Percentiles rank a stretch among this genome's conserved stretches.
These are phyloP conservation scores for Butyriboletus loyo DNA, from an alignment of 768 basidiomycete genomes.

Conservation along the genomic window DNA sequence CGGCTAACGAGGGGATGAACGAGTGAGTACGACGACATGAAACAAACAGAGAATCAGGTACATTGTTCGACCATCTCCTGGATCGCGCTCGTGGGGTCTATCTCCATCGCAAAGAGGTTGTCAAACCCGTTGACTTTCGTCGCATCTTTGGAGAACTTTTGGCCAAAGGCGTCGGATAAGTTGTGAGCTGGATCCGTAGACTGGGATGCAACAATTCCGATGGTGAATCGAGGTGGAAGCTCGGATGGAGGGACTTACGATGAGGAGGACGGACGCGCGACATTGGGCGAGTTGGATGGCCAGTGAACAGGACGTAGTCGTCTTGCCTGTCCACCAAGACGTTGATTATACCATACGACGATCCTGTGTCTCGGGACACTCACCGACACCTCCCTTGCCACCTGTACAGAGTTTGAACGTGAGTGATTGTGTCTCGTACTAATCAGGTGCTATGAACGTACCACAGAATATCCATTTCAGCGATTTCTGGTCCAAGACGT, in stretches of 20 bases:
- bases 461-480: slow-evolving; percentile 99
- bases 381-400: slow-evolving; percentile 98
- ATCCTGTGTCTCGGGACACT: slow-evolving; percentile 27
- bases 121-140: slow-evolving; percentile 97
- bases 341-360: not conserved
- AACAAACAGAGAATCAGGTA: slow-evolving; percentile 35
- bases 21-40: not conserved
- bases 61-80: slow-evolving; percentile 99
- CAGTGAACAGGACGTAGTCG: slow-evolving; percentile 94
- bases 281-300: slow-evolving; percentile 92
- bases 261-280: slow-evolving; percentile 94
- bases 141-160: slow-evolving; percentile 99
- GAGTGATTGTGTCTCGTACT: slow-evolving; percentile 11
- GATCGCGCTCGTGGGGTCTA: slow-evolving; percentile 95
- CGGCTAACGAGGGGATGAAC: slow-evolving; percentile 46
- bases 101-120: slow-evolving; percentile 98
- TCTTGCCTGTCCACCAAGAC: slow-evolving; percentile 69
- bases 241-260: slow-evolving; percentile 51
- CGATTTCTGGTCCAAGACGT: slow-evolving; percentile 87
- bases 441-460: slow-evolving; percentile 37
- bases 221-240: not conserved
- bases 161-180: slow-evolving; percentile 95
- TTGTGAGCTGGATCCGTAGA: slow-evolving; percentile 99
- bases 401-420: slow-evolving; percentile 44
- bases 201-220: slow-evolving; percentile 37